A percentile compares a stretch with the other conserved stretches of the same genome.
Evolutionary conservation across 345 rosid species (phyloP).

Genomic region (Salix brachista): DNA sequence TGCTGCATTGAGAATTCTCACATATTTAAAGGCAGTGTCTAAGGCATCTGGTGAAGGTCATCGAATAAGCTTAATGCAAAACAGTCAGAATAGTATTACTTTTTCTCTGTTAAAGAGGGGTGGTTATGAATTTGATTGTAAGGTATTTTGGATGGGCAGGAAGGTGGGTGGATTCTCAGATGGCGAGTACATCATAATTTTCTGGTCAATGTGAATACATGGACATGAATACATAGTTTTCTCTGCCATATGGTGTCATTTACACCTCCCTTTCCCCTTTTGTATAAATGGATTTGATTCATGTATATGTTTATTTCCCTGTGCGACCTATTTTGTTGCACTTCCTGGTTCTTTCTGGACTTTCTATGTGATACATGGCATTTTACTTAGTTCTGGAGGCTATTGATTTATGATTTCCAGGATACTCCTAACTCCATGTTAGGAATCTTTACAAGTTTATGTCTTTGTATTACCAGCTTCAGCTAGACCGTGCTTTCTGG

Average conservation of each 20-base stretch:
- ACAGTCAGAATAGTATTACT: neutral
- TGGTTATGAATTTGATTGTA: neutral
- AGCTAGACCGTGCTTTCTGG: conserved; percentile 5
- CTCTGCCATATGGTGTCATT: neutral
- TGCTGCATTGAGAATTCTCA: neutral
- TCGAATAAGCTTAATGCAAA: no score
- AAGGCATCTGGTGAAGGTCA: neutral
- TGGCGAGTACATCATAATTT: neutral
- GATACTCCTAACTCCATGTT: neutral
- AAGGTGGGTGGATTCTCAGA: neutral
- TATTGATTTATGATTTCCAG: neutral
- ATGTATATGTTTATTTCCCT: neutral
- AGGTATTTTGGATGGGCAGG: neutral
- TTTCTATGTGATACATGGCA: neutral
- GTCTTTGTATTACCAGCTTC: neutral
- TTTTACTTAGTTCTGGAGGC: neutral
- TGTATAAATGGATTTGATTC: neutral
- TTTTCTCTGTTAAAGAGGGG: neutral
- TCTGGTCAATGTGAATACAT: neutral
- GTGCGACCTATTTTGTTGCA: neutral
- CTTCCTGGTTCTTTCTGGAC: neutral
- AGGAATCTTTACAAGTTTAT: neutral
- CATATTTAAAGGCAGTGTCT: neutral
- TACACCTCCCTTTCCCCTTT: neutral
- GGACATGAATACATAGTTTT: neutral